phyloP scores from a whole-genome alignment of 2,329 filamentous ascomycete species.

The Niveomyces coronatus region DNA sequence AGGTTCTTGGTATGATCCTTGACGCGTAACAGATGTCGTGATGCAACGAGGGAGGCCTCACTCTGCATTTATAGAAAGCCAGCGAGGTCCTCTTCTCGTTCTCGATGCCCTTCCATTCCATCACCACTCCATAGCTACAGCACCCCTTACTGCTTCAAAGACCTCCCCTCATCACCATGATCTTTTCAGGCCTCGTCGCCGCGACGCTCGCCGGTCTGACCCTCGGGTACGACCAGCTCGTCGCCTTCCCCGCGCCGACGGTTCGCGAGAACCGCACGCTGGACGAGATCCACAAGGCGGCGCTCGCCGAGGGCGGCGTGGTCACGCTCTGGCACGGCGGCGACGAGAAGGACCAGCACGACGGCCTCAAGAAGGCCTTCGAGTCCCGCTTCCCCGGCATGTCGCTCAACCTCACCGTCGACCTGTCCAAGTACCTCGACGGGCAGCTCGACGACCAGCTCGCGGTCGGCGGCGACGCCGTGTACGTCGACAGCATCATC shows the following conservation, averaged over 20 bases:
- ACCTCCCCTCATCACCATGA: no score
- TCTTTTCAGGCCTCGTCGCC: not conserved
- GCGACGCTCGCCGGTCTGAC: not conserved
- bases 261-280: conserved; percentile 34
- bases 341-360: conserved; percentile 31
- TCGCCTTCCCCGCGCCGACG: conserved; percentile 15
- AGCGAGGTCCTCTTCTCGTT: no score
- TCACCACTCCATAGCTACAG: no score
- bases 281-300: conserved; percentile 39
- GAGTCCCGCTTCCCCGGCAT: conserved; percentile 37
- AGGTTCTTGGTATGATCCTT: no score
- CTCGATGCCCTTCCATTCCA: no score
- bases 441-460: conserved; percentile 35
- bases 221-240: not conserved
- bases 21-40: no score
- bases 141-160: no score
- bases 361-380: conserved; percentile 31
- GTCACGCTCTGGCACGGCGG: conserved; percentile 39
- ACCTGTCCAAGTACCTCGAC: conserved; percentile 46
- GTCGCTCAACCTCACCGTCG: conserved; percentile 42
- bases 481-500: conserved; percentile 34
- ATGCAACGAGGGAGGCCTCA: no score
- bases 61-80: no score
- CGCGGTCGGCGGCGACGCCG: conserved; percentile 18
- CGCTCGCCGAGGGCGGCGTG: conserved; percentile 33